These are phyloP conservation scores for Beauveria caledonica DNA, from an alignment of 2,329 filamentous ascomycete genomes.

Conservation along the genomic window DNA sequence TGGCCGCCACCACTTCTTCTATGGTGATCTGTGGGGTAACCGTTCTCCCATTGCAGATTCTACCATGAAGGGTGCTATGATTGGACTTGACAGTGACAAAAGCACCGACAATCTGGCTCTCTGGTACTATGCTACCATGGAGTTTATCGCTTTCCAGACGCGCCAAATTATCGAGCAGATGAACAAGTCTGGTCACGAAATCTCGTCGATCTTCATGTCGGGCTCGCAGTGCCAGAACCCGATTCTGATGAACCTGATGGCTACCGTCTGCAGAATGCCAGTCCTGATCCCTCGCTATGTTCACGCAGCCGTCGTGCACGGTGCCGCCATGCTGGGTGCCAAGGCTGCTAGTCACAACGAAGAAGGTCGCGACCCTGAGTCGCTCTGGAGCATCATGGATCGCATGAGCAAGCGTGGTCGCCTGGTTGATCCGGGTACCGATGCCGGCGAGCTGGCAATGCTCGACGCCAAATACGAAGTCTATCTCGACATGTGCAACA, in stretches of 20 bases:
- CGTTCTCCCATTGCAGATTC: slow-evolving; percentile 87
- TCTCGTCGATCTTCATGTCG: slow-evolving; percentile 96
- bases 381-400: slow-evolving; percentile 95
- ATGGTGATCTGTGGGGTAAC: slow-evolving; percentile 96
- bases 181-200: slow-evolving; percentile 81
- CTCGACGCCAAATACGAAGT: slow-evolving; percentile 86
- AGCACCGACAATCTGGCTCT: slow-evolving; percentile 79
- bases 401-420: slow-evolving; percentile 91
- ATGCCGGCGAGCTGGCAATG: slow-evolving; percentile 67
- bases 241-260: slow-evolving; percentile 83
- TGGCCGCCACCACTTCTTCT: slow-evolving; percentile 94
- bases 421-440: slow-evolving; percentile 65
- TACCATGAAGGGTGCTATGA: slow-evolving; percentile 83
- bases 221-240: slow-evolving; percentile 96
- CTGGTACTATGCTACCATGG: slow-evolving; percentile 92
- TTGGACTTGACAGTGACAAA: slow-evolving; percentile 82
- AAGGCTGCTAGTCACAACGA: slow-evolving; percentile 84
- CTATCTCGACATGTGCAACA: slow-evolving; percentile 86
- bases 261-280: slow-evolving; percentile 83
- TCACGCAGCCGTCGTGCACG: slow-evolving; percentile 90
- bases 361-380: slow-evolving; percentile 63
- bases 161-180: slow-evolving; percentile 91
- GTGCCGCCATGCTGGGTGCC: slow-evolving; percentile 95
- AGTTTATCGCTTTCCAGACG: slow-evolving; percentile 96
- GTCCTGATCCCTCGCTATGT: slow-evolving; percentile 91